phyloP scores from a whole-genome alignment of 805 yeast genomes.

The Kregervanrija delftensis region DNA sequence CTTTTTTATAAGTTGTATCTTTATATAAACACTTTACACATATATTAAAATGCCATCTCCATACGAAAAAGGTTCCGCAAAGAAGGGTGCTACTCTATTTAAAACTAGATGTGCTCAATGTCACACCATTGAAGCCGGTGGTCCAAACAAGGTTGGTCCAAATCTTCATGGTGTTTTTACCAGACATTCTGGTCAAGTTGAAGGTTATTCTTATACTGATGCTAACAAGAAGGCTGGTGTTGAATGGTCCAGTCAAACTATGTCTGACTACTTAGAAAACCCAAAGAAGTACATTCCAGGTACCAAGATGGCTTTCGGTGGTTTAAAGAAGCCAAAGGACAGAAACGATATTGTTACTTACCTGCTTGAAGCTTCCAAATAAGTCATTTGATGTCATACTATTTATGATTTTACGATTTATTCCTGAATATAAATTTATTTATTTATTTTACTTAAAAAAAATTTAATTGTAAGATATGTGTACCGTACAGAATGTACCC shows the following conservation, averaged over 20 bases:
- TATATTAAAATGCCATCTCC: constrained; percentile 32
- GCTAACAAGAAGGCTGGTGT: constrained; percentile 98
- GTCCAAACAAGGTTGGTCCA: constrained; percentile 99
- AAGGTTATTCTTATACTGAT: constrained; percentile 93
- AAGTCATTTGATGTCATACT: constrained; percentile 13
- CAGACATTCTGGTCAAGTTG: constrained; percentile 87
- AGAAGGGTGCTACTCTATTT: constrained; percentile 97
- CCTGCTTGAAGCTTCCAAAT: constrained; percentile 52
- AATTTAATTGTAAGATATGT: no score
- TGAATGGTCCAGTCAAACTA: constrained; percentile 76
- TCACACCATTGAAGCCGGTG: constrained; percentile 94
- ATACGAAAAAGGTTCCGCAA: constrained; percentile 51
- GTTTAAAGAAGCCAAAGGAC: constrained; percentile 98
- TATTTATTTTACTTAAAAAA: neutral
- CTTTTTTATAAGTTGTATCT: neutral
- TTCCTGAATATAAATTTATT: neutral
- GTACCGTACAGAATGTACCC: no score
- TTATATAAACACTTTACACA: constrained; percentile 1
- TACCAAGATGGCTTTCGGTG: constrained; percentile 99
- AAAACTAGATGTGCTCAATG: constrained; percentile 99
- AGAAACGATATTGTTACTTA: constrained; percentile 94
- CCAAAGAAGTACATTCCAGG: constrained; percentile 99
- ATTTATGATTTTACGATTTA: neutral
- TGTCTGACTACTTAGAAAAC: constrained; percentile 95
- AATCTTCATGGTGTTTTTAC: constrained; percentile 93